phyloP scores from a whole-genome alignment of 2,329 filamentous ascomycete genomes.

The Sporothrix pallida region DNA sequence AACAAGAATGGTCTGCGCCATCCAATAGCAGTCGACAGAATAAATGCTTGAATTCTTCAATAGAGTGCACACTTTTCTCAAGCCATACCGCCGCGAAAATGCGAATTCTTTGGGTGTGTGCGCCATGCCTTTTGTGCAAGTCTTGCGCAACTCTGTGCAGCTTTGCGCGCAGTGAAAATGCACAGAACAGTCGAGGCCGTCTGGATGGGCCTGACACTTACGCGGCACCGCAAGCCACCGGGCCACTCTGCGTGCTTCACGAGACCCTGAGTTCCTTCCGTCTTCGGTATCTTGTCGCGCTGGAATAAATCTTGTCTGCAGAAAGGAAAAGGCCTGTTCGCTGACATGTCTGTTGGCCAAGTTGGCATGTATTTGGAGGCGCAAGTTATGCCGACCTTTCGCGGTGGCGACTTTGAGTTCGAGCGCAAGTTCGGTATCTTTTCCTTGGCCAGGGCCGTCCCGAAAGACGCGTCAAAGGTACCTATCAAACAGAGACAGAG shows the following conservation, averaged over 20 bases:
- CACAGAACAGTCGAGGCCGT: background rate
- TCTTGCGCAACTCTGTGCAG: background rate
- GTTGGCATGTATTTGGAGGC: background rate
- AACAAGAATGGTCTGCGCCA: background rate
- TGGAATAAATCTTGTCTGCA: background rate
- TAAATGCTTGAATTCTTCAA: background rate
- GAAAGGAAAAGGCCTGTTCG: background rate
- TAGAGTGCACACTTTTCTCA: background rate
- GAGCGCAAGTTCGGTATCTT: background rate
- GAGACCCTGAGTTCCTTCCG: background rate
- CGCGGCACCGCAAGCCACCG: background rate
- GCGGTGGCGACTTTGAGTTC: too few relatives aligned
- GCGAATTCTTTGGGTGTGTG: background rate
- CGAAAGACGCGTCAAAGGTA: too few relatives aligned
- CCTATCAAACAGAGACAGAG: too few relatives aligned
- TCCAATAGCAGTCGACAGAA: background rate
- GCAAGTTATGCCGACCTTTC: too few relatives aligned
- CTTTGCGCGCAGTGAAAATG: too few relatives aligned
- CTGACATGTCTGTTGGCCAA: background rate
- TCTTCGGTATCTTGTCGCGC: background rate
- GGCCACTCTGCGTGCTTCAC: background rate
- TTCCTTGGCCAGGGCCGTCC: background rate
- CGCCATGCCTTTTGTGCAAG: background rate
- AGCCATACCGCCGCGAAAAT: conserved; percentile 5
- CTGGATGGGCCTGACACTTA: too few relatives aligned